phyloP scores from a whole-genome alignment of 2,329 filamentous ascomycete species.

The Scopulariopsis brevicaulis region DNA sequence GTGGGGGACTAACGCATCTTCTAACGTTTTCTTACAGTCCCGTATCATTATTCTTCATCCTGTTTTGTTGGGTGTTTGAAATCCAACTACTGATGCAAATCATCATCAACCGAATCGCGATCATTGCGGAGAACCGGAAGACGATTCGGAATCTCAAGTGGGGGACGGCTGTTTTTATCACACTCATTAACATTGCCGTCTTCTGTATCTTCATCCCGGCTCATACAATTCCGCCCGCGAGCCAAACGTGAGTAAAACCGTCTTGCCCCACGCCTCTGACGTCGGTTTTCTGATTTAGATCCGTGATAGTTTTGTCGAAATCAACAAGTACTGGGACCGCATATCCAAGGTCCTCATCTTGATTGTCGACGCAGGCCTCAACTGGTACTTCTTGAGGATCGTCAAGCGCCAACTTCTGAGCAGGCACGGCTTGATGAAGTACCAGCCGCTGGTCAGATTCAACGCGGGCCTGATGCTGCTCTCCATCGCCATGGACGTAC shows the following conservation, averaged over 20 bases:
- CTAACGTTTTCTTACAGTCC: constrained; percentile 11
- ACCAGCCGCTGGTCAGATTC: constrained; percentile 34
- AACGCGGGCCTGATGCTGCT: constrained; percentile 36
- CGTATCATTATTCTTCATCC: constrained; percentile 21
- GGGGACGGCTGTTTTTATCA: constrained; percentile 21
- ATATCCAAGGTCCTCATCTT: constrained; percentile 39
- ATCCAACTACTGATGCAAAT: constrained; percentile 42
- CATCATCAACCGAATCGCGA: constrained; percentile 39
- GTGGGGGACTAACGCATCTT: not conserved
- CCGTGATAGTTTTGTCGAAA: constrained; percentile 16
- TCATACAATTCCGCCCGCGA: constrained; percentile 25
- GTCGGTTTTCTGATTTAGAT: not conserved
- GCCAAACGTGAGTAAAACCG: constrained; percentile 15
- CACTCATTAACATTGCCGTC: constrained; percentile 37
- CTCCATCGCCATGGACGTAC: constrained; percentile 36
- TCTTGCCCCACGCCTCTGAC: not conserved
- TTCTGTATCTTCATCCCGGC: constrained; percentile 43
- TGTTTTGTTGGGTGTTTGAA: constrained; percentile 29
- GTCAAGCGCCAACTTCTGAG: constrained; percentile 33
- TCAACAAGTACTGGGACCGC: constrained; percentile 42
- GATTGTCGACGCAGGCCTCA: constrained; percentile 36
- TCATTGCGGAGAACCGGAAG: constrained; percentile 12
- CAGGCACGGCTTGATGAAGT: constrained; percentile 35
- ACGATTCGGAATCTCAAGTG: constrained; percentile 4
- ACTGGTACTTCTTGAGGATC: constrained; percentile 36